These are phyloP conservation scores for Blastobotrys persicus DNA, from an alignment of 1,139 yeast genomes.

Conservation along the genomic window DNA sequence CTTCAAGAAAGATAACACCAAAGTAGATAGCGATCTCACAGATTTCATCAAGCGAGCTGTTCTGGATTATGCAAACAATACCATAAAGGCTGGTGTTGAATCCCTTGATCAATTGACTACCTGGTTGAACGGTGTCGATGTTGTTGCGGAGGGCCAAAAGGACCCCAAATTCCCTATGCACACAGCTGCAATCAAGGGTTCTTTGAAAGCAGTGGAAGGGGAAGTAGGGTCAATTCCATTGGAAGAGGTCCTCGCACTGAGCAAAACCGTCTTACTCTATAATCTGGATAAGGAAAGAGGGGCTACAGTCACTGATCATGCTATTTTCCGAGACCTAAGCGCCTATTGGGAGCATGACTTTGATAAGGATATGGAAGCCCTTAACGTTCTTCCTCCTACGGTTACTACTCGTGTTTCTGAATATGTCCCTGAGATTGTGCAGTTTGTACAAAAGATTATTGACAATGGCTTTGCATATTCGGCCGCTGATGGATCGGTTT, in stretches of 20 bases:
- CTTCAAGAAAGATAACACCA: slow-evolving; percentile 32
- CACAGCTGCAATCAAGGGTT: slow-evolving; percentile 58
- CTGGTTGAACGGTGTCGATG: slow-evolving; percentile 55
- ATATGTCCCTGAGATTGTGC: slow-evolving; percentile 87
- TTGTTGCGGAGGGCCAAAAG: slow-evolving; percentile 48
- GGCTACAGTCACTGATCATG: slow-evolving; percentile 75
- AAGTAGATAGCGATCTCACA: slow-evolving; percentile 43
- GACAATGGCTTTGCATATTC: slow-evolving; percentile 80
- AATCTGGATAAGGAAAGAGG: slow-evolving; percentile 71
- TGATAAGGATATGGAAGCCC: slow-evolving; percentile 77
- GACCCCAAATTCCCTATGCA: slow-evolving; percentile 89
- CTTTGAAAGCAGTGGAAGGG: slow-evolving; percentile 41
- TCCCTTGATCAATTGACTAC: slow-evolving; percentile 40
- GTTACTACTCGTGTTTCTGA: slow-evolving; percentile 96
- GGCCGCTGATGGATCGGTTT: slow-evolving; percentile 79
- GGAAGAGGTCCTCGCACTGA: slow-evolving; percentile 46
- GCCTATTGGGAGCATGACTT: slow-evolving; percentile 86
- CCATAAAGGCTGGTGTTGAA: slow-evolving; percentile 49
- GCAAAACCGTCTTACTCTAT: slow-evolving; percentile 75
- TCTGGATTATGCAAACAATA: slow-evolving; percentile 43
- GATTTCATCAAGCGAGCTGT: slow-evolving; percentile 47
- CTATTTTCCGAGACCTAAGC: slow-evolving; percentile 76
- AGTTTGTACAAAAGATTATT: slow-evolving; percentile 71
- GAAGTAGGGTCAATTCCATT: slow-evolving; percentile 27
- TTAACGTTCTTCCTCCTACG: slow-evolving; percentile 82